A percentile compares a stretch with the other conserved stretches of the same genome.
Conservation (phyloP, 2,329 filamentous ascomycete genomes). For the Cladophialophora carrionii region DNA sequence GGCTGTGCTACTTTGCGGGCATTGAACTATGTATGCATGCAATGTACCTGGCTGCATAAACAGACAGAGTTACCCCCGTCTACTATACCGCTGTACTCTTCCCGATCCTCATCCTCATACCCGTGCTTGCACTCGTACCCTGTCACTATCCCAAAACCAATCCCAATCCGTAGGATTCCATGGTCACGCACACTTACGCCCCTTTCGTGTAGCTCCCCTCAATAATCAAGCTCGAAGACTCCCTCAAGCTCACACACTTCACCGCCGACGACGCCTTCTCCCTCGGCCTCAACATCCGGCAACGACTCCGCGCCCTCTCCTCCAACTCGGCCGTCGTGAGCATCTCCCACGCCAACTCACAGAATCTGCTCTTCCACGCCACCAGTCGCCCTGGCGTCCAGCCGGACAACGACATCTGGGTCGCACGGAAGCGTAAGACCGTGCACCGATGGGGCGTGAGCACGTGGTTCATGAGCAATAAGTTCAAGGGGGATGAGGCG, state of each 20-base stretch:
- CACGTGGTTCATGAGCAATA: slow-evolving; percentile 72
- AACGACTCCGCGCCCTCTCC: slow-evolving; percentile 44
- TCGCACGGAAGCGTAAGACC: slow-evolving; percentile 70
- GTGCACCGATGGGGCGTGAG: slow-evolving; percentile 71
- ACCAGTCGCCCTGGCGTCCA: slow-evolving; percentile 67
- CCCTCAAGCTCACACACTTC: slow-evolving; percentile 45
- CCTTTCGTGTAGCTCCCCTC: slow-evolving; percentile 24
- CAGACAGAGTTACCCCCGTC: too few relatives aligned
- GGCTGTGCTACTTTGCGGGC: not conserved
- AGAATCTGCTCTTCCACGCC: slow-evolving; percentile 70
- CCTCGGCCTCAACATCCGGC: slow-evolving; percentile 46
- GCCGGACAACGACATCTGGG: slow-evolving; percentile 74
- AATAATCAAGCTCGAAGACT: slow-evolving; percentile 33
- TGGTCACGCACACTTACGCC: not conserved
- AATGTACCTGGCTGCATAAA: not conserved
- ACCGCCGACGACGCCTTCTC: slow-evolving; percentile 46
- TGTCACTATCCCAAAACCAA: too few relatives aligned
- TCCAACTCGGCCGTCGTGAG: slow-evolving; percentile 47
- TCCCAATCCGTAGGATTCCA: not conserved
- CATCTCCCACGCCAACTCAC: slow-evolving; percentile 45
- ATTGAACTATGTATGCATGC: not conserved
- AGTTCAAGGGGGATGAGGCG: slow-evolving; percentile 66
- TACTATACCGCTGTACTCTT: not conserved
- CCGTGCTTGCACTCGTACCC: not conserved
- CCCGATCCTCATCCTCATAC: not conserved